Conservation (phyloP, 176 grass and related monocot species). For the Eragrostis curvula region DNA sequence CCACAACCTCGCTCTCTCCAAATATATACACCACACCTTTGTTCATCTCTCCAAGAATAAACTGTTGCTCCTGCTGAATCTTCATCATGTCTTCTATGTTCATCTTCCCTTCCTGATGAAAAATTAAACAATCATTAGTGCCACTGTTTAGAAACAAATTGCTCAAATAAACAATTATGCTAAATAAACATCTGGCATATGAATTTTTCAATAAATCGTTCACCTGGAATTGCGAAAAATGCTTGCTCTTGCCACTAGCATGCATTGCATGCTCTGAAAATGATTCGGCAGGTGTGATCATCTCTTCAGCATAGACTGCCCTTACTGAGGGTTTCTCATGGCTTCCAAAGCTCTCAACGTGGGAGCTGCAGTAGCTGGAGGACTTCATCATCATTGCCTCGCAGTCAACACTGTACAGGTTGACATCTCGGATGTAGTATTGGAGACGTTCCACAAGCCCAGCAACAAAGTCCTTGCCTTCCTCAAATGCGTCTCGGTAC, state of each 20-base stretch:
- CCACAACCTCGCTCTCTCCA: conserved; percentile 50
- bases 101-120: conserved; percentile 12
- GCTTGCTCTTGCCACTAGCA: not conserved
- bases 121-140: not conserved
- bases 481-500: conserved; percentile 36
- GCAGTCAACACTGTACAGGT: not conserved
- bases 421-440: conserved; percentile 41
- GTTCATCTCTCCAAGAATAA: conserved; percentile 37
- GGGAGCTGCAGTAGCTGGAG: not conserved
- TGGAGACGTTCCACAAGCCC: conserved; percentile 32
- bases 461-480: conserved; percentile 19
- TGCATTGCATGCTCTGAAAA: conserved; percentile 30
- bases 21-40: conserved; percentile 67
- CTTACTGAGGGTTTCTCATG: conserved; percentile 6
- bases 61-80: not conserved
- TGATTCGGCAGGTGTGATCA: conserved; percentile 12
- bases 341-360: conserved; percentile 8
- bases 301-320: conserved; percentile 31
- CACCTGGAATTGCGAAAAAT: conserved; percentile 20
- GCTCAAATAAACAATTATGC: no score
- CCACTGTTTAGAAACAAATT: not conserved
- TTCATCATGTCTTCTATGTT: conserved; percentile 14
- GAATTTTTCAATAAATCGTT: not conserved
- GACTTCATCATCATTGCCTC: not conserved
- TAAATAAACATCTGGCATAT: not conserved